Conservation (phyloP, 441 rosid genomes). For the Aquilaria agallochum region DNA sequence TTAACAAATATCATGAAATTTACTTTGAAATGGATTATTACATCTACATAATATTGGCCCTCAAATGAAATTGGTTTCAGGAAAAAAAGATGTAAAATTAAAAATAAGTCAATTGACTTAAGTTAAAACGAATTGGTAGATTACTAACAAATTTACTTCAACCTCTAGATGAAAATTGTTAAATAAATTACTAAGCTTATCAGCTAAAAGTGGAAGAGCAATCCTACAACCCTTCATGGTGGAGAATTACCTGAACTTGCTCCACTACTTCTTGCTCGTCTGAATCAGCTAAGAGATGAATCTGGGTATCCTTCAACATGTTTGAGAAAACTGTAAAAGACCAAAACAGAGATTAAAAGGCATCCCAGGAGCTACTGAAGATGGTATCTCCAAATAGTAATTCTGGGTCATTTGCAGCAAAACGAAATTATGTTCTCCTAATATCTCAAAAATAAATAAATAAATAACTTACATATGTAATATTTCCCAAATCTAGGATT, state of each 20-base stretch:
- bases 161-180: too few relatives aligned
- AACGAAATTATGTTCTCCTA: constrained; percentile 12
- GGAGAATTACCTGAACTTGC: constrained; percentile 77
- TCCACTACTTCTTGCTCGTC: constrained; percentile 92
- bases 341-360: constrained; percentile 6
- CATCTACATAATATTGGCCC: too few relatives aligned
- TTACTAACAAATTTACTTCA: too few relatives aligned
- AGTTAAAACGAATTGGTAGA: too few relatives aligned
- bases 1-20: too few relatives aligned
- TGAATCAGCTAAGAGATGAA: constrained; percentile 94
- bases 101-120: too few relatives aligned
- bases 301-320: constrained; percentile 92
- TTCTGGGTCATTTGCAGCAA: constrained; percentile 1
- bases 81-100: too few relatives aligned
- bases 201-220: too few relatives aligned
- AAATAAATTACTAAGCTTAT: too few relatives aligned
- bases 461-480: constrained; percentile 58
- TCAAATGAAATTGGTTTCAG: too few relatives aligned
- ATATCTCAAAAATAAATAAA: neutral
- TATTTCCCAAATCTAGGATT: constrained; percentile 91
- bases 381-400: neutral
- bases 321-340: constrained; percentile 82
- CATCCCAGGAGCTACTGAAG: constrained; percentile 4
- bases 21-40: too few relatives aligned
- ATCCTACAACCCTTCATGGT: too few relatives aligned